Conservation (phyloP, 345 rosid species). For the Garcia nutans region DNA sequence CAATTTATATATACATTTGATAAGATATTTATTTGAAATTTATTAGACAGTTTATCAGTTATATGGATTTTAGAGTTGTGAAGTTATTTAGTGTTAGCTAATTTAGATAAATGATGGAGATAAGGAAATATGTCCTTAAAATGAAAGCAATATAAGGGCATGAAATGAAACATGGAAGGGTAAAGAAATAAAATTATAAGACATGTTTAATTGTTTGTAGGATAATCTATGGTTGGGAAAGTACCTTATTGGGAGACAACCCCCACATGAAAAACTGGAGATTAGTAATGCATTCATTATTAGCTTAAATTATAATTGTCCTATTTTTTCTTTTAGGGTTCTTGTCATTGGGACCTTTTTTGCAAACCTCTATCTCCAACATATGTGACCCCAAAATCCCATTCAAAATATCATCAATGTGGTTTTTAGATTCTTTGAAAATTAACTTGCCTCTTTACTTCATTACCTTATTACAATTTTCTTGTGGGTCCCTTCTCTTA, state of each 20-base stretch:
- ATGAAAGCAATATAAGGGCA: conserved; percentile 17
- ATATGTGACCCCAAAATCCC: conserved; percentile 17
- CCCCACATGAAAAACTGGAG: conserved; percentile 30
- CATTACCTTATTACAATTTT: too few species aligned
- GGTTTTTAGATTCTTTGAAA: neutral
- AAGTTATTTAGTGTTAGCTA: neutral
- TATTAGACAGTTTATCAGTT: neutral
- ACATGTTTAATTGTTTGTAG: too few species aligned
- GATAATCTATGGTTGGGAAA: too few species aligned
- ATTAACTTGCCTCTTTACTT: too few species aligned
- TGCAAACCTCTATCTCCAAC: neutral
- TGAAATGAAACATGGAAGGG: neutral
- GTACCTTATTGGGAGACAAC: conserved; percentile 30
- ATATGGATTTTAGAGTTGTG: too few species aligned
- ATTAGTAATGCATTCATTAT: conserved; percentile 7
- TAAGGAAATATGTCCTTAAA: conserved; percentile 34
- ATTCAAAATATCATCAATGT: neutral
- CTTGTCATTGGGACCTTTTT: neutral
- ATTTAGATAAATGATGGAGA: conserved; percentile 6
- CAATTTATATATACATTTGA: too few species aligned
- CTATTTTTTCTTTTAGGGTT: conserved; percentile 10
- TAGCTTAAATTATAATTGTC: conserved; percentile 20
- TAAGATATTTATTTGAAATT: too few species aligned
- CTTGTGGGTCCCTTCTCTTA: conserved; percentile 24
- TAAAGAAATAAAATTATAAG: neutral